Evolutionary conservation across 2,329 filamentous ascomycete genomes (phyloP).

Genomic region (Fusarium tupiense): DNA sequence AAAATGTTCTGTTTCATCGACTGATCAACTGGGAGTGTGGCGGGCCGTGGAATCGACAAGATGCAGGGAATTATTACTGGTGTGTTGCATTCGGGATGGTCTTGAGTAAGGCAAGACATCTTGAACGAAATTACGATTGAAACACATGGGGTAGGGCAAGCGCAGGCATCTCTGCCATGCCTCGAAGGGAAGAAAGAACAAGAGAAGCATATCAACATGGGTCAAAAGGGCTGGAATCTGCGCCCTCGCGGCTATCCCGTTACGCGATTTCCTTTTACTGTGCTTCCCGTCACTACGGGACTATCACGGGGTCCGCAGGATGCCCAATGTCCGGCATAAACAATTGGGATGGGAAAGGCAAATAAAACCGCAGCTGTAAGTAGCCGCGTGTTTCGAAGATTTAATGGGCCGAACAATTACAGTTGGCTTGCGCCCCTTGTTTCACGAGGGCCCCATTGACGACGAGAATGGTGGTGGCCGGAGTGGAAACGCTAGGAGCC

Average conservation of each 20-base stretch:
- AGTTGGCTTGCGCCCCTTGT: conserved; percentile 34
- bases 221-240: conserved; percentile 28
- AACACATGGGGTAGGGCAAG: neutral
- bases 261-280: conserved; percentile 24
- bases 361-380: conserved; percentile 26
- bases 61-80: conserved; percentile 19
- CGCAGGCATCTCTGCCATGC: neutral
- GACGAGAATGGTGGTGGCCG: conserved; percentile 28
- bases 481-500: conserved; percentile 24
- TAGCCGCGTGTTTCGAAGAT: conserved; percentile 41
- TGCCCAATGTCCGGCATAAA: conserved; percentile 23
- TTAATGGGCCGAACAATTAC: conserved; percentile 31
- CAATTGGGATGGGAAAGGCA: conserved; percentile 15
- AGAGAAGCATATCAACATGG: conserved; percentile 5
- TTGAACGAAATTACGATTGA: conserved; percentile 15
- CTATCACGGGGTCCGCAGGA: conserved; percentile 9
- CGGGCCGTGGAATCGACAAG: conserved; percentile 16
- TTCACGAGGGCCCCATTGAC: conserved; percentile 34
- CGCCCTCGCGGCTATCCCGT: conserved; percentile 24
- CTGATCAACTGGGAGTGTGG: conserved; percentile 9
- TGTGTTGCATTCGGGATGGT: conserved; percentile 15
- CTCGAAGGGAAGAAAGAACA: neutral
- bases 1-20: conserved; percentile 17
- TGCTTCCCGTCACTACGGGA: conserved; percentile 19
- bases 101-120: conserved; percentile 20